Conservation (phyloP, 768 basidiomycete species). For the Suillus fuscotomentosus region DNA sequence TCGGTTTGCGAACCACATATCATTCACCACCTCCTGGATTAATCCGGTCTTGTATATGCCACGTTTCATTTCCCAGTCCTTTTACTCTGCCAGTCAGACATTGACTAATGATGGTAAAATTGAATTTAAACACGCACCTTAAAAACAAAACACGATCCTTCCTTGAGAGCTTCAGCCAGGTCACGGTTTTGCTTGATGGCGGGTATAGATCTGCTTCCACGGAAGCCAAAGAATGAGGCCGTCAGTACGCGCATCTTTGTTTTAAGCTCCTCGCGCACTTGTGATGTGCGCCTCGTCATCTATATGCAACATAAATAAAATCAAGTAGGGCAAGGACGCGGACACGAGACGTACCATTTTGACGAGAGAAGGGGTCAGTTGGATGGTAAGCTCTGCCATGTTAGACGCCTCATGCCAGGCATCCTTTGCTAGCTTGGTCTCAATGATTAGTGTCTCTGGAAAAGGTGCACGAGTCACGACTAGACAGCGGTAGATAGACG, state of each 20-base stretch:
- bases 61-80: slow-evolving; percentile 7
- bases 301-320: not conserved
- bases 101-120: not conserved
- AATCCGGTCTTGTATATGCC: slow-evolving; percentile 26
- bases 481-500: not conserved
- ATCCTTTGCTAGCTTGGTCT: not conserved
- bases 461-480: not conserved
- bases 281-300: not conserved
- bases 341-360: not conserved
- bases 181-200: not conserved
- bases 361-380: not conserved
- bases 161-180: slow-evolving; percentile 6
- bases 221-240: not conserved
- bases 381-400: not conserved
- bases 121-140: slow-evolving; percentile 3
- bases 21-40: slow-evolving; percentile 22
- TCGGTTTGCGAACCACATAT: slow-evolving; percentile 26
- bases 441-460: not conserved
- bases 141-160: slow-evolving; percentile 6
- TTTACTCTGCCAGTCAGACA: not conserved
- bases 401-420: not conserved
- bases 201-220: not conserved
- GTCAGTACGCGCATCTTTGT: not conserved
- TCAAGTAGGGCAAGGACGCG: not conserved
- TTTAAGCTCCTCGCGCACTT: not conserved